phyloP scores from a whole-genome alignment of 208 protist species.

The Leptomonas pyrrhocoris region DNA sequence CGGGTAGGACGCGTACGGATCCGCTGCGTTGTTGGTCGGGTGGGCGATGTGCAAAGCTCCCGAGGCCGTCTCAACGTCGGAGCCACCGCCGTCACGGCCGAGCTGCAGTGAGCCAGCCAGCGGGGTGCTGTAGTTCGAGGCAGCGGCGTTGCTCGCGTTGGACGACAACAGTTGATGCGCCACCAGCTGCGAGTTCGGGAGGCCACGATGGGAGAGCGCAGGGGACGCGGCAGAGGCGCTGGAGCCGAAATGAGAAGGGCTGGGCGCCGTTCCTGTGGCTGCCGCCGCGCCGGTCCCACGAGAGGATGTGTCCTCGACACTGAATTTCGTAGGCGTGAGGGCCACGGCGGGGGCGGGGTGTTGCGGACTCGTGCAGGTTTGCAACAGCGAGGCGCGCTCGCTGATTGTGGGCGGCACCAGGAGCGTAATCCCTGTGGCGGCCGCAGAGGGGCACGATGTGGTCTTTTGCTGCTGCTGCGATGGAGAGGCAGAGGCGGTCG shows the following conservation, averaged over 20 bases:
- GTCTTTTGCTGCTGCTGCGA: not conserved
- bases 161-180: slow-evolving; percentile 31
- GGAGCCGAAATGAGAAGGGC: not conserved
- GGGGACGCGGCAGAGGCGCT: not conserved
- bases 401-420: slow-evolving; percentile 11
- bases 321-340: slow-evolving; percentile 27
- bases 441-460: not conserved
- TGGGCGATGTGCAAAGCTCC: not conserved
- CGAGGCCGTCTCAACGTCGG: slow-evolving; percentile 11
- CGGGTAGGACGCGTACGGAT: not conserved
- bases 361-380: not conserved
- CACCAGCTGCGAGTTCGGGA: slow-evolving; percentile 17
- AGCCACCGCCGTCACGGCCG: slow-evolving; percentile 17
- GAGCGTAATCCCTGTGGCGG: not conserved
- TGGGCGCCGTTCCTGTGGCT: not conserved
- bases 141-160: slow-evolving; percentile 30
- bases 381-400: slow-evolving; percentile 16
- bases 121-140: slow-evolving; percentile 31
- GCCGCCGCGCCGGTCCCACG: not conserved
- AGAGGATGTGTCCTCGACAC: slow-evolving; percentile 32
- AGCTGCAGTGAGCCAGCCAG: slow-evolving; percentile 24
- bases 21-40: not conserved
- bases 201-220: not conserved
- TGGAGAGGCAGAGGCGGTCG: not conserved
- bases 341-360: not conserved